These are phyloP conservation scores for Fomitiporia mediterranea DNA, from an alignment of 1,284 basidiomycete genomes.

Conservation along the genomic window DNA sequence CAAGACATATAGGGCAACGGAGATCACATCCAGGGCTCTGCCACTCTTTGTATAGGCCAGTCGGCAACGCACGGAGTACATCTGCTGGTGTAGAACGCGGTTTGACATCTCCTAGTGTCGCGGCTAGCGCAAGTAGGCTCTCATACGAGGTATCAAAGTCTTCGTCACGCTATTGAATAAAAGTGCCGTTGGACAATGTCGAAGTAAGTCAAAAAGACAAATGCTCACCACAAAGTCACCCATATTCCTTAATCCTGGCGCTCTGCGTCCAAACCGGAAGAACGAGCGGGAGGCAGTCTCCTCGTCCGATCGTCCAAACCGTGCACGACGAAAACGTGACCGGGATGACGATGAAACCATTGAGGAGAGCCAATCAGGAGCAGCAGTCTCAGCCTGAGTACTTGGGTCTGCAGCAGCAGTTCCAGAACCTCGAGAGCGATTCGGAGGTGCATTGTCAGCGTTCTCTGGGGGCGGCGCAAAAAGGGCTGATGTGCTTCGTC, in stretches of 20 bases:
- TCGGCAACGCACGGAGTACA: conserved; percentile 54
- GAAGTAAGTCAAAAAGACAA: not conserved
- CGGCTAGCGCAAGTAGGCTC: conserved; percentile 51
- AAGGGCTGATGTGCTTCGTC: conserved; percentile 11
- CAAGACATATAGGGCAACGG: conserved; percentile 73
- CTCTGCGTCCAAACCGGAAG: conserved; percentile 18
- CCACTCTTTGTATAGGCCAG: conserved; percentile 63
- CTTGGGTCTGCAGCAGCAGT: not conserved
- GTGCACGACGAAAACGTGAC: not conserved
- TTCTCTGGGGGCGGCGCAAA: conserved; percentile 19
- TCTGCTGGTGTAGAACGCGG: conserved; percentile 55
- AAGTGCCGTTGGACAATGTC: conserved; percentile 8
- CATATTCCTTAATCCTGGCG: conserved; percentile 28
- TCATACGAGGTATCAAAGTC: conserved; percentile 71
- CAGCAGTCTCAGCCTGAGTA: not conserved
- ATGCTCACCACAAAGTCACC: conserved; percentile 59
- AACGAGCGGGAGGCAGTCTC: conserved; percentile 8
- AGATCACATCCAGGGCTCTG: conserved; percentile 54
- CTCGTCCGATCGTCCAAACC: conserved; percentile 2
- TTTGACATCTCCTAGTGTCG: conserved; percentile 57
- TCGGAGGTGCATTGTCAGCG: conserved; percentile 16
- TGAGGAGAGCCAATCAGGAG: conserved; percentile 7
- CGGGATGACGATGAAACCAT: conserved; percentile 5
- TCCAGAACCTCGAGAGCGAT: conserved; percentile 6
- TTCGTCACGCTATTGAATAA: conserved; percentile 53